Evolutionary conservation across 2,329 filamentous ascomycete genomes (phyloP), one percentile per base, ranked within the genome.

Genomic region (Aureobasidium zeae): DNA sequence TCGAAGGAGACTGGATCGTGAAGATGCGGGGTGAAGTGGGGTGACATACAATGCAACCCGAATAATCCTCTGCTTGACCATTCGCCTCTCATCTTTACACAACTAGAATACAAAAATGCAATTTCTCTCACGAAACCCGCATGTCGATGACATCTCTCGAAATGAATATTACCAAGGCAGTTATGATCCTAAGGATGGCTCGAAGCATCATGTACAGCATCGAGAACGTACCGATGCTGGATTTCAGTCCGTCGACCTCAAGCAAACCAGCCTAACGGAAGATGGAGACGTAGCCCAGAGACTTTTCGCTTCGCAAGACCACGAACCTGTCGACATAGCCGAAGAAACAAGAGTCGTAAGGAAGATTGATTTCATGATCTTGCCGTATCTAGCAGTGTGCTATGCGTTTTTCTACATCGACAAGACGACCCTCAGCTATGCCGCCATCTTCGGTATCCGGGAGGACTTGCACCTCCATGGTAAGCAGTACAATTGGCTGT

Each of bases 371-470:
- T 61, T 70, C 4, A 73, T 76, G 67, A 75, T 78, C 48, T 48
- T 78, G n/a, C 74, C 74, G 2, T 72, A 56, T 42, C 53, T 61
- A 5, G 54, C 53, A 11, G 58, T 61, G 30, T 60, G 57, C 51
- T 60, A 62, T 46, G 54, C 53, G n/a, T 61, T 62, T 50, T 61
- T 60, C 51, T 60, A 60, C 49, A 49, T 61, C 35, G 59, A 62
- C 52, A 61, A 77, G 63, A 77, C 74, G 0, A 77, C 71, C 0
- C 59, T 77, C 21, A 75, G 70, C 1, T 81, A 80, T 50, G 77
- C 79, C 0, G 77, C 78, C 15, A 76, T 82, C 37, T 80, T 81
- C 46, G 76, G 76, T 1, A 73, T 83, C 47, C 65, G 68, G 20
- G 68, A 77, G 2, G 76, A 79, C 48, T 64, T 81, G 7, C 51